Percentiles rank a stretch among this genome's conserved stretches.
These are phyloP conservation scores for Eucalyptus regnans DNA, from an alignment of 345 rosid genomes.

Conservation along the genomic window DNA sequence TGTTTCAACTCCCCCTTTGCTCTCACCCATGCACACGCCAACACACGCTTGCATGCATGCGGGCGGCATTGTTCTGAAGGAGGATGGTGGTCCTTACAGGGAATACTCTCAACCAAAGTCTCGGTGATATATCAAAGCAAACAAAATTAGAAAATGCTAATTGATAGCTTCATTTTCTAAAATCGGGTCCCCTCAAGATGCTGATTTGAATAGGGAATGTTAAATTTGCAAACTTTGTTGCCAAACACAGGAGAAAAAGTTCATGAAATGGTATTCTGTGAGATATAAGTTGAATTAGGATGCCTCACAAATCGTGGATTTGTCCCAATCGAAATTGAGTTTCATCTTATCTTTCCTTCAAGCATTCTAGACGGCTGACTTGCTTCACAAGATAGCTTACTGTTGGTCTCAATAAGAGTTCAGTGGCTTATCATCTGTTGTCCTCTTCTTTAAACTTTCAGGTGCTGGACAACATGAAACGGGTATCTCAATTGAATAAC, in stretches of 20 bases:
- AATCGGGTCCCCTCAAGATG: background rate
- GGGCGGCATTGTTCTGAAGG: background rate
- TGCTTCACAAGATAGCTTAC: background rate
- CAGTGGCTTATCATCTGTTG: background rate
- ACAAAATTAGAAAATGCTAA: background rate
- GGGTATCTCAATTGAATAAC: slow-evolving; percentile 46
- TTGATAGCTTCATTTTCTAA: background rate
- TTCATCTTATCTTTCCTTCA: background rate
- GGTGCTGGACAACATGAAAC: slow-evolving; percentile 79
- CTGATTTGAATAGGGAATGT: background rate
- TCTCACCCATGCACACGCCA: background rate
- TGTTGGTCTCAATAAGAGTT: background rate
- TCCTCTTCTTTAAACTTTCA: slow-evolving; percentile 9
- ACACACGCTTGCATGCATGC: background rate
- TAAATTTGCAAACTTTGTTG: background rate
- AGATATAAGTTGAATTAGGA: background rate
- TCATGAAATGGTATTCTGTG: background rate
- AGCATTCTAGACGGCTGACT: background rate
- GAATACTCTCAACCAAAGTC: background rate
- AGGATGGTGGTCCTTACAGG: background rate
- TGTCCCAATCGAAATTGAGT: background rate
- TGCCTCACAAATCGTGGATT: background rate
- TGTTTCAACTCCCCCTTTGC: background rate
- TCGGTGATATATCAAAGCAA: background rate
- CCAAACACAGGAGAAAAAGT: background rate